Evolutionary conservation across 2,329 filamentous ascomycete species (phyloP).

Genomic region (Tricladium varicosporioides): DNA sequence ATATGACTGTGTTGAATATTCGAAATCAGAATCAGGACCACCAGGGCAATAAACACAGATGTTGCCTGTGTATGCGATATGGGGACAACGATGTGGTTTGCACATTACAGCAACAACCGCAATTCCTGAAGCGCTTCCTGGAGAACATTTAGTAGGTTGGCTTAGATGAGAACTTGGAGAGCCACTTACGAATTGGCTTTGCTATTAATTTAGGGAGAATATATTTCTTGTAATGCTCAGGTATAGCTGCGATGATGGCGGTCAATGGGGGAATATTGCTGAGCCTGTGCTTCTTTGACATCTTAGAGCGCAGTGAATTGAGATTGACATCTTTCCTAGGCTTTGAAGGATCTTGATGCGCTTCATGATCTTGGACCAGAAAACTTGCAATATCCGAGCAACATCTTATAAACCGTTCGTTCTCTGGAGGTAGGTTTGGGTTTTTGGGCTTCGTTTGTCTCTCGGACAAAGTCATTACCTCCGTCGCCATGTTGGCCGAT

Average conservation of each 20-base stretch:
- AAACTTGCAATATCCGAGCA: conserved; percentile 94
- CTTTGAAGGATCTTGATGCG: conserved; percentile 68
- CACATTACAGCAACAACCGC: conserved; percentile 99
- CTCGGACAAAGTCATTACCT: conserved; percentile 52
- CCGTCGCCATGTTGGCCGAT: conserved; percentile 52
- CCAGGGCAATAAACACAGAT: conserved; percentile 99
- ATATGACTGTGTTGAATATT: conserved; percentile 98
- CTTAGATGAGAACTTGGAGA: conserved; percentile 1
- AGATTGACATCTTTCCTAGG: conserved; percentile 87
- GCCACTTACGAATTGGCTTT: conserved; percentile 78
- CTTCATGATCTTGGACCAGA: conserved; percentile 91
- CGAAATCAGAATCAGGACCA: conserved; percentile 96
- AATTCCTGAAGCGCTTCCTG: conserved; percentile 91
- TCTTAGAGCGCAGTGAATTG: conserved; percentile 80
- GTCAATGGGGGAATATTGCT: conserved; percentile 87
- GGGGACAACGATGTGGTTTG: conserved; percentile 95
- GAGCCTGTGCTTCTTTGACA: conserved; percentile 90
- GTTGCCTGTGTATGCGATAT: conserved; percentile 97
- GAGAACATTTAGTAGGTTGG: conserved; percentile 11
- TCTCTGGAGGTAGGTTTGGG: conserved; percentile 79
- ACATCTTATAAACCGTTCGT: conserved; percentile 88
- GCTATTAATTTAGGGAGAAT: conserved; percentile 94
- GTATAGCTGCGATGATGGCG: conserved; percentile 95
- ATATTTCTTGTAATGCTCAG: conserved; percentile 99
- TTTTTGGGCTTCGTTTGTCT: conserved; percentile 61